Evolutionary conservation across 140 eudicot genomes (phyloP).

Genomic region (Oenanthe javanica): DNA sequence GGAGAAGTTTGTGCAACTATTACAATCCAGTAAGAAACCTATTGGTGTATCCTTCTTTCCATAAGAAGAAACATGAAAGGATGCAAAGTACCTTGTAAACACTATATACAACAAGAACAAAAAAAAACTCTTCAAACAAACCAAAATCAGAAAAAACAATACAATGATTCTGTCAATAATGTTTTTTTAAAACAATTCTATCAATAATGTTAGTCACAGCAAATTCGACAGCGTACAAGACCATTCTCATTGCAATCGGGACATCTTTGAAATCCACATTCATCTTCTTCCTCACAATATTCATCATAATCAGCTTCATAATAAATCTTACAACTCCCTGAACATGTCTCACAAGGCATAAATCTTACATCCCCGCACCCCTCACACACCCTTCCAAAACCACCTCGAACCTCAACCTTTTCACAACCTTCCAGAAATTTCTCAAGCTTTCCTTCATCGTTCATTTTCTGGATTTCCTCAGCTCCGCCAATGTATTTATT

Average conservation of each 20-base stretch:
- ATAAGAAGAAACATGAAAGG: background rate
- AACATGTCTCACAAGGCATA: slow-evolving; percentile 79
- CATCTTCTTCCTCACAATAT: slow-evolving; percentile 51
- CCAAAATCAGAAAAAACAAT: slow-evolving; percentile 10
- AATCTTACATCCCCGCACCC: slow-evolving; percentile 85
- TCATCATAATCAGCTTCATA: slow-evolving; percentile 46
- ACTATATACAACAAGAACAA: slow-evolving; percentile 15
- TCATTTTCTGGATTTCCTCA: slow-evolving; percentile 57
- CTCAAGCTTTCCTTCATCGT: slow-evolving; percentile 70
- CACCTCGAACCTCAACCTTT: slow-evolving; percentile 21
- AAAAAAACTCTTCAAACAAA: slow-evolving; percentile 21
- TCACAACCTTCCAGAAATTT: slow-evolving; percentile 59
- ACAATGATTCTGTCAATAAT: background rate
- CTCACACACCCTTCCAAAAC: slow-evolving; percentile 40
- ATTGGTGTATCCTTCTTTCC: background rate
- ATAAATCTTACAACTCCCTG: slow-evolving; percentile 86
- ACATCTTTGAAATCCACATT: slow-evolving; percentile 77
- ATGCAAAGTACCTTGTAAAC: background rate
- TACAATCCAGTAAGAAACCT: background rate
- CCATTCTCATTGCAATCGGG: slow-evolving; percentile 97
- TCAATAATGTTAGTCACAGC: slow-evolving; percentile 42
- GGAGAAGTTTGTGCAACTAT: background rate
- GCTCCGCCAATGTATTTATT: slow-evolving; percentile 64
- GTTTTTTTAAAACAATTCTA: background rate
- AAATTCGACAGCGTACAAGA: slow-evolving; percentile 66